These are phyloP conservation scores for Ascochyta clinopodiicola DNA, from an alignment of 2,329 filamentous ascomycete species.

Conservation along the genomic window DNA sequence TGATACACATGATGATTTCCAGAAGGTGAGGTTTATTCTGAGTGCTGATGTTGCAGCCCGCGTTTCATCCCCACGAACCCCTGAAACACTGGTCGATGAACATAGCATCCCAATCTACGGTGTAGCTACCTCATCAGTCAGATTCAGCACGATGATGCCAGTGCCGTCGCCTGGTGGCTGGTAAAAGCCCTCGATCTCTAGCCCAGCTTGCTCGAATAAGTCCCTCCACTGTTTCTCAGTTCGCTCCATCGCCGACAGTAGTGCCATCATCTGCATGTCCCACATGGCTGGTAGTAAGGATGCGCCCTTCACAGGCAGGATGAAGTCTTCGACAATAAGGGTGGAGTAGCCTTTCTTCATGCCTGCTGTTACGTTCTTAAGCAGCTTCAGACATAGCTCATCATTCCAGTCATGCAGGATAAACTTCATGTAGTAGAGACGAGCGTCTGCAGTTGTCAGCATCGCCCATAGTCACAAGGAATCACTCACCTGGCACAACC, in stretches of 20 bases:
- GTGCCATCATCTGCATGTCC: constrained; percentile 21
- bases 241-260: constrained; percentile 13
- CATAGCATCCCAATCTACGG: too few species aligned
- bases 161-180: constrained; percentile 10
- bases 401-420: constrained; percentile 21
- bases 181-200: constrained; percentile 12
- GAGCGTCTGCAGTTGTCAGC: constrained; percentile 2
- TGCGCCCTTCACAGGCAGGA: constrained; percentile 5
- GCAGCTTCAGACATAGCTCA: constrained; percentile 13
- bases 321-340: constrained; percentile 19
- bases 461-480: background rate
- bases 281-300: constrained; percentile 7
- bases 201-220: constrained; percentile 12
- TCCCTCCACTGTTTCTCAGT: constrained; percentile 9
- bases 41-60: constrained; percentile 18
- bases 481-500: background rate
- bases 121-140: background rate
- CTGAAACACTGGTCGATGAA: constrained; percentile 16
- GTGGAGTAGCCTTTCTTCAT: constrained; percentile 20
- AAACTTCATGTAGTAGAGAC: constrained; percentile 22
- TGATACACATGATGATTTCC: too few species aligned
- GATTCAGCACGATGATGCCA: constrained; percentile 5
- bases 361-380: constrained; percentile 17
- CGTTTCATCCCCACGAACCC: constrained; percentile 25
- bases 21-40: too few species aligned